Evolutionary conservation across 208 protist species (phyloP), one percentile per base, ranked within the genome.

Genomic region (Crithidia sp.): DNA sequence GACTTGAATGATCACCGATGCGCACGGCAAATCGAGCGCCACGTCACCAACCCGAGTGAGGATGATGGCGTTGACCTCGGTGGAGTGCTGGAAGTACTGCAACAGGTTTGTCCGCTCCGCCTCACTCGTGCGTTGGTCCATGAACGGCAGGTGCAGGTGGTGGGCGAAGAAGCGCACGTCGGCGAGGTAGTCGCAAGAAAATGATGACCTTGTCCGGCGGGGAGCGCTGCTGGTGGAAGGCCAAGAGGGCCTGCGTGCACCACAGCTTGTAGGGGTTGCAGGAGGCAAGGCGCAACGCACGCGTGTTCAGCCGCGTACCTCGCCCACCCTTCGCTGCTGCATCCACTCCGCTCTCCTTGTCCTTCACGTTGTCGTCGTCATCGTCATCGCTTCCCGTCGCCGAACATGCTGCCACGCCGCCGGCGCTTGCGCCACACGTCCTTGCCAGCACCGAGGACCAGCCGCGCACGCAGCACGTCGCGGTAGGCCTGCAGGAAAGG

Each of bases 1-100:
- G 57, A 99, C 92, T 72, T 99, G 98, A 71, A 99, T 99, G 55
- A 99, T 94, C n/a, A 99, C 99, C 41, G 98, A 99, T 0, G 99
- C 99, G 44, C 98, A 97, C 36, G 99, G 99, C 43, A 99, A 80
- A 76, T 99, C 98, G 40, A 99, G 93, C 12, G 97, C 96, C 37
- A 96, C 98, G 84, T 99, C 99, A 43, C 98, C 99, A 12, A 99
- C 93, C 19, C 90, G 91, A 0, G 96, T 99, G 49, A 99, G 93
- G 77, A 99, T 99, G 56, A 99, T 93, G 7, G 93, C 97, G 57
- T 99, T 98, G 12, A 97, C 81, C 1, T 84, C 65, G 17, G 65
- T 55, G 17, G 88, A 92, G 81, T 83, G 76, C 67, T 96, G 88
- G 65, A 97, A 97, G 76, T 95, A 93, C 67, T 90, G 85, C 7